Base-by-base conservation (phyloP, 2,329 filamentous ascomycete species). In the Talaromyces sp. region DNA sequence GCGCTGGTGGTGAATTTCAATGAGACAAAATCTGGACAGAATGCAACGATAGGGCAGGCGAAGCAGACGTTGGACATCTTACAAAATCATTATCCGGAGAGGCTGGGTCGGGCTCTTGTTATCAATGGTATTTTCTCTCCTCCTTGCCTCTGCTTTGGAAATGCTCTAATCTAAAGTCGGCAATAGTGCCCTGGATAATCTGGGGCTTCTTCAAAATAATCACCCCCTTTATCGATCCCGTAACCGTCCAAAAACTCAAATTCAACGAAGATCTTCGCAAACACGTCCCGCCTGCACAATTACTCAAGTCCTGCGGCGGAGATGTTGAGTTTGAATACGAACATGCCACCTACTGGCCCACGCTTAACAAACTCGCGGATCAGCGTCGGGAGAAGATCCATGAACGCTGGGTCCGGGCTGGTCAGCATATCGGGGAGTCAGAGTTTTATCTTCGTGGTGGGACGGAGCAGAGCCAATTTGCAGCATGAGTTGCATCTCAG, bases 151-250 rank as follows among this genome's bases (percentile, higher is more conserved):
- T 19, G 19, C 35, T 58, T 27, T 39, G 19, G 41, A 10, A 9
- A 13, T 24, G 19, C 16, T 10, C 35, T 37, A 13, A 37, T 11
- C 33, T 57, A 27, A 56, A 5, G 33, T 13, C 7, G 31, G 33
- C 31, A 64, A 58, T 68, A 94, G 91, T 97, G 58, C 94, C 94
- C 0, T 97, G 92, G 88, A 85, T 96, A 68, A 91, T 98, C 67
- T 89, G 87, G 77, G 91, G 91, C 60, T 99, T 99, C 84, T 96
- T 98, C 85, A 97, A 96, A 79, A 82, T 97, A 72, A 93, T 99
- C 79, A 93, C 88, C 4, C 93, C 94, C 45, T 97, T 99, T 79
- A 97, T 99, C 79, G 95, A 99, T 78, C 95, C 95, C 8, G 82
- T 93, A 72, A 99, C 95, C 10, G 88, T 91, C 65, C 88, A 95